phyloP scores from a whole-genome alignment of 2,329 filamentous ascomycete species.

The Neopestalotiopsis rosae region DNA sequence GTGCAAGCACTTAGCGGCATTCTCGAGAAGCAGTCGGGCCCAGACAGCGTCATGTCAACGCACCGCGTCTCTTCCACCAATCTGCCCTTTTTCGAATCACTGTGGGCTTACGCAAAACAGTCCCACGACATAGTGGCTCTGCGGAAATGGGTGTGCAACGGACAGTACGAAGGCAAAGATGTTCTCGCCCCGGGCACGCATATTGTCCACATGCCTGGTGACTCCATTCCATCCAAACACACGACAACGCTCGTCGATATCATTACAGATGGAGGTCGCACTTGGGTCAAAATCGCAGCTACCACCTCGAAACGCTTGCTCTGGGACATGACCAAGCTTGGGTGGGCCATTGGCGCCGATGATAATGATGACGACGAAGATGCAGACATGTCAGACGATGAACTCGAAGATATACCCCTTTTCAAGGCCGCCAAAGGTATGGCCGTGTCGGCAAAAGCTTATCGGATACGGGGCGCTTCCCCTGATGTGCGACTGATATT shows the following conservation, averaged over 20 bases:
- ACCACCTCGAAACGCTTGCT: slow-evolving; percentile 35
- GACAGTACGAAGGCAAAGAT: slow-evolving; percentile 29
- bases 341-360: slow-evolving; percentile 34
- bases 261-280: slow-evolving; percentile 34
- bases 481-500: slow-evolving; percentile 32
- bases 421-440: slow-evolving; percentile 34
- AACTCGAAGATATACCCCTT: slow-evolving; percentile 34
- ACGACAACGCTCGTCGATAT: slow-evolving; percentile 33
- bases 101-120: slow-evolving; percentile 36
- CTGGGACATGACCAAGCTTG: slow-evolving; percentile 36
- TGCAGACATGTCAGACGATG: slow-evolving; percentile 17
- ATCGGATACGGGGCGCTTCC: slow-evolving; percentile 31
- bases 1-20: slow-evolving; percentile 13
- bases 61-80: slow-evolving; percentile 25
- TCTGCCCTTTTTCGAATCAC: slow-evolving; percentile 33
- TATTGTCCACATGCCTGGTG: slow-evolving; percentile 32
- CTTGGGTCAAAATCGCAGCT: slow-evolving; percentile 39
- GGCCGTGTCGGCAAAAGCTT: slow-evolving; percentile 29
- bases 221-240: slow-evolving; percentile 28
- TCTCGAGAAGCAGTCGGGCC: neutral
- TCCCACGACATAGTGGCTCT: slow-evolving; percentile 34
- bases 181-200: slow-evolving; percentile 34
- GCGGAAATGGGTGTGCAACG: slow-evolving; percentile 31
- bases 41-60: neutral
- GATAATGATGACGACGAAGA: slow-evolving; percentile 30